A percentile compares a stretch with the other conserved stretches of the same genome.
Conservation (phyloP, 768 basidiomycete genomes). For the Lentinula sp. region DNA sequence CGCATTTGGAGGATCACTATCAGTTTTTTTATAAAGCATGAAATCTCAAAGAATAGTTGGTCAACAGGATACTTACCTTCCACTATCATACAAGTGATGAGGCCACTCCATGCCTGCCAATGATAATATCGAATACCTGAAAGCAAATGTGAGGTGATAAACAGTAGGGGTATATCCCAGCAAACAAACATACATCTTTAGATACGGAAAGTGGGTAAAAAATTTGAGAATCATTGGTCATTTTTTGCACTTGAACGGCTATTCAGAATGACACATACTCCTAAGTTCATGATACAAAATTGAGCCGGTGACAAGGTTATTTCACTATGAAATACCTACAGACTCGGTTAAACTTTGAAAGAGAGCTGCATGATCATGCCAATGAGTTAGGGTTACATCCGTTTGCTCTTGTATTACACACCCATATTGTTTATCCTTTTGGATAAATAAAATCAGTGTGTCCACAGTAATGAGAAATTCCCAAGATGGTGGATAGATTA, state of each 20-base stretch:
- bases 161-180: neutral
- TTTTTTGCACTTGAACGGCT: too few relatives aligned
- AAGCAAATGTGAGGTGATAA: neutral
- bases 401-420: slow-evolving; percentile 12
- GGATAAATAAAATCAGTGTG: neutral
- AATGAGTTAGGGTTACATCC: too few relatives aligned
- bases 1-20: slow-evolving; percentile 17
- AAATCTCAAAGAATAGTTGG: too few relatives aligned
- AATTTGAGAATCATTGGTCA: too few relatives aligned
- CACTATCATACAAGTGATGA: slow-evolving; percentile 45
- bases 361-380: neutral
- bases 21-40: too few relatives aligned
- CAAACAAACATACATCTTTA: neutral
- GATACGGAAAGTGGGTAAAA: too few relatives aligned
- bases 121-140: slow-evolving; percentile 40
- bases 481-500: neutral
- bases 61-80: slow-evolving; percentile 32
- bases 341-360: neutral
- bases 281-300: neutral
- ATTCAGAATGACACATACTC: neutral
- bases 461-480: too few relatives aligned
- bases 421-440: slow-evolving; percentile 50
- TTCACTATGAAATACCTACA: slow-evolving; percentile 19
- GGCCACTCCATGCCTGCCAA: slow-evolving; percentile 59
- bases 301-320: slow-evolving; percentile 10